These are phyloP conservation scores for Actinidia arguta DNA, from an alignment of 179 eudicot species.

Conservation along the genomic window DNA sequence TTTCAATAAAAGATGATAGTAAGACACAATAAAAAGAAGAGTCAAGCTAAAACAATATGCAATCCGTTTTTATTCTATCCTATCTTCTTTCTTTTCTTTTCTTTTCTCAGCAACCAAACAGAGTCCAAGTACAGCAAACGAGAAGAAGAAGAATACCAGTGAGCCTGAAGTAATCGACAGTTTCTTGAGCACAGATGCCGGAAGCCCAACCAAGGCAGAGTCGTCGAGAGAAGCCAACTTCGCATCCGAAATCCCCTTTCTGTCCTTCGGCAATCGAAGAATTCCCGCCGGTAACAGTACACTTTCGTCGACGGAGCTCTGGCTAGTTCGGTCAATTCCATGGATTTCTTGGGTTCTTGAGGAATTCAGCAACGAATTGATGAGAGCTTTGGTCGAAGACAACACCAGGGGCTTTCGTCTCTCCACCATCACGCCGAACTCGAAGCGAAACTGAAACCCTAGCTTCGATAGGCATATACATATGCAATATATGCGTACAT, in stretches of 20 bases:
- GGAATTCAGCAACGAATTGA: constrained; percentile 50
- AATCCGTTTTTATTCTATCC: too few relatives aligned
- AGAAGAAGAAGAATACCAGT: constrained; percentile 47
- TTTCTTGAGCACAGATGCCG: constrained; percentile 65
- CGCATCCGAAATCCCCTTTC: constrained; percentile 22
- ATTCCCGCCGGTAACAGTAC: constrained; percentile 69
- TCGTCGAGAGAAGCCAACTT: constrained; percentile 44
- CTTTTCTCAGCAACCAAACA: not conserved
- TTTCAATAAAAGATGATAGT: too few relatives aligned
- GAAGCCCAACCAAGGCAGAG: constrained; percentile 74
- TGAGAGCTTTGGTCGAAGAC: constrained; percentile 83
- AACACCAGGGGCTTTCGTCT: constrained; percentile 88
- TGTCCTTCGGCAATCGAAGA: constrained; percentile 45
- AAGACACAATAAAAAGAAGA: too few relatives aligned
- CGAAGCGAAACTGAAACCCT: constrained; percentile 1
- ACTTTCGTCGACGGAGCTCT: constrained; percentile 22
- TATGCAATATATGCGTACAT: not conserved
- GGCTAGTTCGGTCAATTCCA: constrained; percentile 14
- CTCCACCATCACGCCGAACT: constrained; percentile 46
- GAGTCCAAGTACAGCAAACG: not conserved
- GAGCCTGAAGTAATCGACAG: constrained; percentile 83
- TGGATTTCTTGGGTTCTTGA: constrained; percentile 16
- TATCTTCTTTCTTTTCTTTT: not conserved
- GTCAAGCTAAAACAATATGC: too few relatives aligned
- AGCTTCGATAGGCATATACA: not conserved